Evolutionary conservation across 2,329 filamentous ascomycete genomes (phyloP).

Genomic region (Ophiostoma ulmi): DNA sequence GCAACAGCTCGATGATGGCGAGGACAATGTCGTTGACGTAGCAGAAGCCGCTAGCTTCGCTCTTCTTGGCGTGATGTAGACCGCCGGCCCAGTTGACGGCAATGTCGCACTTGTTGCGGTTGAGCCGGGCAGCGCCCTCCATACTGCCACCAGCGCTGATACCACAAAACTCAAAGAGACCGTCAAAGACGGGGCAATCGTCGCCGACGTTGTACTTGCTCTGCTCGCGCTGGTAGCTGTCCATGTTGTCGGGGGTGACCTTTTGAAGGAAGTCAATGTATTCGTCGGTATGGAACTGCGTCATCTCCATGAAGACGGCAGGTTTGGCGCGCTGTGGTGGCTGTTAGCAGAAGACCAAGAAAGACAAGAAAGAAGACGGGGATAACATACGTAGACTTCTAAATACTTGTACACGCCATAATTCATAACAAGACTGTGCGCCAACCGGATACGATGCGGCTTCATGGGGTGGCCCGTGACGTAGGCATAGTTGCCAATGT

Average conservation of each 20-base stretch:
- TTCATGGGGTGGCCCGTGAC: constrained; percentile 98
- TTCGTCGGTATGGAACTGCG: constrained; percentile 88
- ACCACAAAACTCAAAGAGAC: constrained; percentile 93
- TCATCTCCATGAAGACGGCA: constrained; percentile 83
- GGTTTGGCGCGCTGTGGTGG: constrained; percentile 67
- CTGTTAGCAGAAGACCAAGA: constrained; percentile 18
- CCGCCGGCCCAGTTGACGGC: constrained; percentile 98
- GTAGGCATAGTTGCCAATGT: constrained; percentile 97
- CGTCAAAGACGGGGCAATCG: constrained; percentile 96
- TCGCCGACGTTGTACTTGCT: constrained; percentile 92
- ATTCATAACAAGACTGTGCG: constrained; percentile 92
- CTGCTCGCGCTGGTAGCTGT: constrained; percentile 84
- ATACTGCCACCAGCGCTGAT: constrained; percentile 92
- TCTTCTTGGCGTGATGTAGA: constrained; percentile 95
- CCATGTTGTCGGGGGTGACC: constrained; percentile 98
- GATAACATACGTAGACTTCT: constrained; percentile 76
- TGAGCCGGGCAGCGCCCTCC: constrained; percentile 85
- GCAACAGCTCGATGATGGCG: constrained; percentile 85
- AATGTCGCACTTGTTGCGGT: constrained; percentile 89
- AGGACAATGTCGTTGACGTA: constrained; percentile 98
- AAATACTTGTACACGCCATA: constrained; percentile 96
- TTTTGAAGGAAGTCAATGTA: constrained; percentile 94
- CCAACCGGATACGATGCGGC: constrained; percentile 88
- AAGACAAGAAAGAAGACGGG: not conserved
- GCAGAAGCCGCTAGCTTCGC: constrained; percentile 93